phyloP scores from a whole-genome alignment of 2,329 filamentous ascomycete species.

The Fusarium sp. region DNA sequence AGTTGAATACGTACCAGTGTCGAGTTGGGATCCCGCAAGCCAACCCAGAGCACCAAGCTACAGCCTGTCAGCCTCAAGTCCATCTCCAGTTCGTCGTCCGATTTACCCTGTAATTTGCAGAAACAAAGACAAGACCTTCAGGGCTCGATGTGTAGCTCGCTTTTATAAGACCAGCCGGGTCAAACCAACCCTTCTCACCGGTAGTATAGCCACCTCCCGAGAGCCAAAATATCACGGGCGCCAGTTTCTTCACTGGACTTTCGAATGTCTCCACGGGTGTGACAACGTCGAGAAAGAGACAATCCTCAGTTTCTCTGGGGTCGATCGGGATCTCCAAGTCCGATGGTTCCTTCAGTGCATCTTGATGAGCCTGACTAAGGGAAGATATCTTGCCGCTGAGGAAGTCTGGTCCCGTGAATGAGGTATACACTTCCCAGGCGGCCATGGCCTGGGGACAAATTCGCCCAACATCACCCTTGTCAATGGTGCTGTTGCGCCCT shows the following conservation, averaged over 20 bases:
- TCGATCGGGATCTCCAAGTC: neutral
- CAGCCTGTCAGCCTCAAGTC: neutral
- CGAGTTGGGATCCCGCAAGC: neutral
- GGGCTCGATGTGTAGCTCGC: neutral
- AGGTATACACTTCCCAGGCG: neutral
- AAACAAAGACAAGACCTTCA: neutral
- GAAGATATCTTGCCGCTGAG: neutral
- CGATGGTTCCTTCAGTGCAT: neutral
- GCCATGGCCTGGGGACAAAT: neutral
- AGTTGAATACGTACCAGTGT: neutral
- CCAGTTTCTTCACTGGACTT: neutral
- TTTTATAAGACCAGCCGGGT: neutral
- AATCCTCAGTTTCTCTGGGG: neutral
- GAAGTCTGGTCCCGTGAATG: neutral
- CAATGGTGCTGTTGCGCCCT: neutral
- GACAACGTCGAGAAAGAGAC: neutral
- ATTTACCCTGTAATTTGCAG: neutral
- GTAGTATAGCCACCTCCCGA: neutral
- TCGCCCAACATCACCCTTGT: neutral
- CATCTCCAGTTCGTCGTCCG: rapidly evolving
- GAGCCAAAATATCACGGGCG: neutral
- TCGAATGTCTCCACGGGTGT: neutral
- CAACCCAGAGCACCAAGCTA: neutral
- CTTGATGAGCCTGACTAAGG: neutral
- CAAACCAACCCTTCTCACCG: neutral